phyloP scores from a whole-genome alignment of 805 yeast genomes.

The Metschnikowia bowlesiae region DNA sequence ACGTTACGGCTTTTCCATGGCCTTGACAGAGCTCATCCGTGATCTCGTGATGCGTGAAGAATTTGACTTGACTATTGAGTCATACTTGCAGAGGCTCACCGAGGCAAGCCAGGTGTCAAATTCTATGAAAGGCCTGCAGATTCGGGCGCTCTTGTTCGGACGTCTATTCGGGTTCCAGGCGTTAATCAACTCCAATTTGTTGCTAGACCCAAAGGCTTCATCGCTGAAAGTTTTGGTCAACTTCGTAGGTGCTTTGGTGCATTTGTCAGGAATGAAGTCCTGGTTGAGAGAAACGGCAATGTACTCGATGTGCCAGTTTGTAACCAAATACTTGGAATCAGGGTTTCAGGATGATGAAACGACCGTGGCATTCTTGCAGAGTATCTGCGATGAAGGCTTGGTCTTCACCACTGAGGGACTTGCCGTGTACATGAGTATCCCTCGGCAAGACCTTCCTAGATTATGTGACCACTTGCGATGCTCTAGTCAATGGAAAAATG shows the following conservation, averaged over 20 bases:
- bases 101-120: conserved; percentile 30
- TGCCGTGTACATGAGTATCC: conserved; percentile 60
- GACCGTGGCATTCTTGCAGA: conserved; percentile 31
- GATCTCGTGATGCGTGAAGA: conserved; percentile 29
- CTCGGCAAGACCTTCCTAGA: conserved; percentile 24
- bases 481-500: conserved; percentile 54
- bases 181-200: conserved; percentile 45
- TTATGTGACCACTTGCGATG: conserved; percentile 8
- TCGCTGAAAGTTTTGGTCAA: conserved; percentile 28
- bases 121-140: conserved; percentile 71
- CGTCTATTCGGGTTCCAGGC: conserved; percentile 80
- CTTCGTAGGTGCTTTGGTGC: conserved; percentile 47
- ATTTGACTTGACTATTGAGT: conserved; percentile 29
- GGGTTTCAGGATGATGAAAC: conserved; percentile 15
- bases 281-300: conserved; percentile 86
- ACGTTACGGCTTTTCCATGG: conserved; percentile 82
- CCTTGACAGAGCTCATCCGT: conserved; percentile 63
- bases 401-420: conserved; percentile 75
- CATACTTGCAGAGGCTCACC: conserved; percentile 36
- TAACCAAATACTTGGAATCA: conserved; percentile 15
- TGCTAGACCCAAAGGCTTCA: conserved; percentile 18
- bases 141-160: conserved; percentile 77
- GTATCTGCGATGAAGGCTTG: conserved; percentile 50
- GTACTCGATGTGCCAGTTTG: conserved; percentile 60
- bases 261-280: conserved; percentile 58